Evolutionary conservation across 2,329 filamentous ascomycete species (phyloP).

Genomic region (Aspergillus costaricaensis): DNA sequence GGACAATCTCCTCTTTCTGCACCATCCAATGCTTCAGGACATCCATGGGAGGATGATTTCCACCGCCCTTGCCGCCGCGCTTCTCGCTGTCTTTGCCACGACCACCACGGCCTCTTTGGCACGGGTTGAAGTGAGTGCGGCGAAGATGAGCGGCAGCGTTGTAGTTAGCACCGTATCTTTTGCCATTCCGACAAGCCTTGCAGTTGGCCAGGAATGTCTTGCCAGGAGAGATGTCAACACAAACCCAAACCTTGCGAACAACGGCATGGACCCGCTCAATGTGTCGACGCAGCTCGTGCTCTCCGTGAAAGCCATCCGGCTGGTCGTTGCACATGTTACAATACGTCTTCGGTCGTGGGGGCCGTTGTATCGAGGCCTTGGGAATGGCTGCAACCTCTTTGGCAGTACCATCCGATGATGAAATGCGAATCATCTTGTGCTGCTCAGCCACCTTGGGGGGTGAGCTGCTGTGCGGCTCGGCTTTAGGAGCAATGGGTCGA

Average conservation of each 20-base stretch:
- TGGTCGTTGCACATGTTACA: conserved; percentile 71
- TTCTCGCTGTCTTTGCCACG: conserved; percentile 61
- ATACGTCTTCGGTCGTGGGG: conserved; percentile 69
- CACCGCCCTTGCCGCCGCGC: conserved; percentile 62
- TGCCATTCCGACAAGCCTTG: conserved; percentile 75
- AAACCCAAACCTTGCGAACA: conserved; percentile 63
- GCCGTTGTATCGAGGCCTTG: conserved; percentile 62
- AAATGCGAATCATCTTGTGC: conserved; percentile 54
- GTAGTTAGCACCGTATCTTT: conserved; percentile 88
- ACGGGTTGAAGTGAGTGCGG: conserved; percentile 80
- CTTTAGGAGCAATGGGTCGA: conserved; percentile 54
- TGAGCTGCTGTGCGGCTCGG: conserved; percentile 35
- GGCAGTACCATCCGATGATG: conserved; percentile 54
- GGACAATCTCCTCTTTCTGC: conserved; percentile 55
- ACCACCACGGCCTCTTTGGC: conserved; percentile 57
- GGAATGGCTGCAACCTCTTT: conserved; percentile 58
- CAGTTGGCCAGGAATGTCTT: conserved; percentile 73
- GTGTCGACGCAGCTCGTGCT: conserved; percentile 76
- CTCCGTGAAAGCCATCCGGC: conserved; percentile 78
- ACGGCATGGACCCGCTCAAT: conserved; percentile 66
- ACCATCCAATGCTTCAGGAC: conserved; percentile 62
- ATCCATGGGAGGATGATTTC: conserved; percentile 64
- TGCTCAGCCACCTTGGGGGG: conserved; percentile 38
- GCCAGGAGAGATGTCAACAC: conserved; percentile 60
- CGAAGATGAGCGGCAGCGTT: conserved; percentile 91